Conservation (phyloP, 176 grass and related monocot genomes). For the Elaeis guineensis region DNA sequence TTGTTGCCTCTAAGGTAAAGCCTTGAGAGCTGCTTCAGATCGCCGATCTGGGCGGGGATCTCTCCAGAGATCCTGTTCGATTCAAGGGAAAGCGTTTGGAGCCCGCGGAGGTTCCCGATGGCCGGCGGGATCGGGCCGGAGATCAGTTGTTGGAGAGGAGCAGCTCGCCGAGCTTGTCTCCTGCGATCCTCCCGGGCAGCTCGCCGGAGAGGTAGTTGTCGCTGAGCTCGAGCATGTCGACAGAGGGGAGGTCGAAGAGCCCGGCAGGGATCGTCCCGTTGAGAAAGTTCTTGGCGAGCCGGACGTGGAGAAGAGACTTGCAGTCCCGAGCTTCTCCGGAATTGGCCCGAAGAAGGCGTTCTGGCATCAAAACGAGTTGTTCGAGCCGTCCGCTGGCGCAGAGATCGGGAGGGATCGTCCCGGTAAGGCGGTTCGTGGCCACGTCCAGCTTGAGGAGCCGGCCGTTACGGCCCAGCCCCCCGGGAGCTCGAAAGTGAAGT, state of each 20-base stretch:
- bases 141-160: conserved; percentile 12
- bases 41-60: conserved; percentile 50
- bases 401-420: conserved; percentile 39
- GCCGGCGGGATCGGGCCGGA: conserved; percentile 39
- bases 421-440: conserved; percentile 54
- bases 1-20: conserved; percentile 63
- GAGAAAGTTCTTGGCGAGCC: conserved; percentile 58
- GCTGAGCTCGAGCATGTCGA: conserved; percentile 64
- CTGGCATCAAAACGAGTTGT: conserved; percentile 63
- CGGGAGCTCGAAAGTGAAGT: conserved; percentile 58
- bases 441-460: conserved; percentile 47
- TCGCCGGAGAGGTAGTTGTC: conserved; percentile 71
- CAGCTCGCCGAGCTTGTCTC: conserved; percentile 3
- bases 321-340: conserved; percentile 51
- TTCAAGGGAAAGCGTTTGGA: conserved; percentile 61
- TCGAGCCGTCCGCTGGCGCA: conserved; percentile 36
- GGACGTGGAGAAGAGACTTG: conserved; percentile 48
- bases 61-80: conserved; percentile 47
- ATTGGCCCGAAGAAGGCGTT: conserved; percentile 74
- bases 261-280: conserved; percentile 44
- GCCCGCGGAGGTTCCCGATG: conserved; percentile 51
- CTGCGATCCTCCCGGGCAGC: conserved; percentile 33
- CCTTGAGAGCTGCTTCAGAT: conserved; percentile 37
- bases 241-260: conserved; percentile 51
- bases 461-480: conserved; percentile 35